Evolutionary conservation across 306 rosid species (phyloP).

Genomic region (Quercus wislizeni): DNA sequence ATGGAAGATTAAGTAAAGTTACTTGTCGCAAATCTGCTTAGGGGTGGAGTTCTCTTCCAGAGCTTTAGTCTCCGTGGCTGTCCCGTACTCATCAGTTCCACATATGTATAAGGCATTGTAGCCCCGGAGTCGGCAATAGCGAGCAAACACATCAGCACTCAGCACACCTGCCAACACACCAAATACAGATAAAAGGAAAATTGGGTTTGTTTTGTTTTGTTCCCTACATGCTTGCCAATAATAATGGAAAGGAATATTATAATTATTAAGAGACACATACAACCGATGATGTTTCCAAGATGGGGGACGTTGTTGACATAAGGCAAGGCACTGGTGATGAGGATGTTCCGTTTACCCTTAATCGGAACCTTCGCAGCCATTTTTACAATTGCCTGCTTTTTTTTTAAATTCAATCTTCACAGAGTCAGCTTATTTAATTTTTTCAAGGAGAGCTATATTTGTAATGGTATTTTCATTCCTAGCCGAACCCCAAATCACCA

Average conservation of each 20-base stretch:
- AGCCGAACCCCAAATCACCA: no score
- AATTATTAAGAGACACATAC: slow-evolving; percentile 21
- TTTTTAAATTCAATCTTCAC: no score
- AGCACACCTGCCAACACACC: slow-evolving; percentile 49
- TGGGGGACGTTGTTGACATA: slow-evolving; percentile 97
- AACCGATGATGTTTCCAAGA: slow-evolving; percentile 92
- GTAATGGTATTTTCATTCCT: no score
- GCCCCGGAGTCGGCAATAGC: slow-evolving; percentile 82
- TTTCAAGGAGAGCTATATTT: no score
- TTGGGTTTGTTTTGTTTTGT: no score
- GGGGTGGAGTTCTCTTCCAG: slow-evolving; percentile 92
- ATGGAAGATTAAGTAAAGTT: not conserved
- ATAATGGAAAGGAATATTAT: no score
- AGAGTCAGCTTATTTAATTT: no score
- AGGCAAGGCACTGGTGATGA: slow-evolving; percentile 95
- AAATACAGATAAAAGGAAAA: not conserved
- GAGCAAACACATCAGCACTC: slow-evolving; percentile 97
- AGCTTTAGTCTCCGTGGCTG: slow-evolving; percentile 96
- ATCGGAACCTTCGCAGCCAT: slow-evolving; percentile 61
- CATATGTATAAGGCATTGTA: slow-evolving; percentile 84
- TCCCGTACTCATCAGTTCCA: slow-evolving; percentile 94
- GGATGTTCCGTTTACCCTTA: slow-evolving; percentile 78
- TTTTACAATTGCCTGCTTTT: not conserved
- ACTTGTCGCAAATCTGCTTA: slow-evolving; percentile 94
- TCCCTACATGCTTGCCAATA: no score